Percentiles rank a stretch among this genome's conserved stretches.
phyloP scores from a whole-genome alignment of 2,329 filamentous ascomycete genomes.

The Ascochyta fabae region DNA sequence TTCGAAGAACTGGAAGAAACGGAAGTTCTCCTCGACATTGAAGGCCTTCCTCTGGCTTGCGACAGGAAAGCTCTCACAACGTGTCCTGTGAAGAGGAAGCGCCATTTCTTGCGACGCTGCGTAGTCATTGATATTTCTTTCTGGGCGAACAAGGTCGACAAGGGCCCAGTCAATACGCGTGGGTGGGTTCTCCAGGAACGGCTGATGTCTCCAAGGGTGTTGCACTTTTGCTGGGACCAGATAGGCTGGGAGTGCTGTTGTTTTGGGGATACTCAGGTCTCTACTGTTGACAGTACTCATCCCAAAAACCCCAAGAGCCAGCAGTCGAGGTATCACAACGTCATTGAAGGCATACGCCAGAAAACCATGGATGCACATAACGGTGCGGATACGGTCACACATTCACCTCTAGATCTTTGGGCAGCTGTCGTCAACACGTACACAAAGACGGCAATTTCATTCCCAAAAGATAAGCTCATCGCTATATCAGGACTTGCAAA shows the following conservation, averaged over 20 bases:
- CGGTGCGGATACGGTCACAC: background rate
- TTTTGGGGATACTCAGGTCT: background rate
- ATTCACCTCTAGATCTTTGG: background rate
- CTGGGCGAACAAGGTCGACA: conserved; percentile 24
- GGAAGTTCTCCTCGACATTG: conserved; percentile 20
- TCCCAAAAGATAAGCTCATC: background rate
- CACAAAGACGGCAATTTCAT: background rate
- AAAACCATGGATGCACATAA: background rate
- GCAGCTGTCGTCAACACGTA: background rate
- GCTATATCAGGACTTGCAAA: conserved; percentile 1
- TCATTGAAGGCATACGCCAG: background rate
- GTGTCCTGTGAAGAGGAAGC: background rate
- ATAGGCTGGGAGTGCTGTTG: conserved; percentile 32
- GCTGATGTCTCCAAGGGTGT: conserved; percentile 25
- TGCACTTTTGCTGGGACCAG: conserved; percentile 30
- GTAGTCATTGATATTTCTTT: background rate
- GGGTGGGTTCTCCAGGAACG: conserved; percentile 36
- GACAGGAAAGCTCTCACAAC: background rate
- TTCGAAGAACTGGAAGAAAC: conserved; percentile 20
- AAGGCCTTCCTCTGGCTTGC: conserved; percentile 4
- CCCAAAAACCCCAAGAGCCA: background rate
- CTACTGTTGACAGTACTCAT: background rate
- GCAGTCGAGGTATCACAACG: background rate
- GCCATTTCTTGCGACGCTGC: background rate
- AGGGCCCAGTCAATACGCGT: conserved; percentile 25